These are phyloP conservation scores for Ceratocystis smalleyi DNA, from an alignment of 2,329 filamentous ascomycete species.

Conservation along the genomic window DNA sequence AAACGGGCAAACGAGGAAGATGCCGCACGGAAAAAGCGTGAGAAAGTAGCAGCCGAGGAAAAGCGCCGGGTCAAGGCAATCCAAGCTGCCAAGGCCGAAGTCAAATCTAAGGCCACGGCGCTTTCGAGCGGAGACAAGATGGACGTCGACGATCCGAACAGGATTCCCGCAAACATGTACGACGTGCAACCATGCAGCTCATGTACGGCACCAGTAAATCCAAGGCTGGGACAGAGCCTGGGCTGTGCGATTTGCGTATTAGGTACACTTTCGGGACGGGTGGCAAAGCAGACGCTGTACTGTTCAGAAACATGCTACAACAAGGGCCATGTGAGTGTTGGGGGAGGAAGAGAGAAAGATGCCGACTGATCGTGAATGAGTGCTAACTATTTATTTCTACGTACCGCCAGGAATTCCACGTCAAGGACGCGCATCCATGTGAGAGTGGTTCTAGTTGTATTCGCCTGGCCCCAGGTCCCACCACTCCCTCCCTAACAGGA, in stretches of 20 bases:
- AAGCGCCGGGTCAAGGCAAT: constrained; percentile 19
- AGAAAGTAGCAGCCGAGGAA: constrained; percentile 27
- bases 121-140: neutral
- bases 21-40: constrained; percentile 32
- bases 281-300: constrained; percentile 28
- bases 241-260: constrained; percentile 33
- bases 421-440: constrained; percentile 15
- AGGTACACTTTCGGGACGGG: constrained; percentile 26
- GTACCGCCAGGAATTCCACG: constrained; percentile 9
- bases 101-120: constrained; percentile 5
- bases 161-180: constrained; percentile 24
- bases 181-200: constrained; percentile 27
- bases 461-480: constrained; percentile 4
- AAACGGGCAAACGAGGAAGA: constrained; percentile 21
- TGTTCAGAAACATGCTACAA: constrained; percentile 31
- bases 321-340: constrained; percentile 28
- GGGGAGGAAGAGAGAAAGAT: neutral
- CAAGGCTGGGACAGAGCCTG: constrained; percentile 24
- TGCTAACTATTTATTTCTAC: neutral
- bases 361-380: neutral
- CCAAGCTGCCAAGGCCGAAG: constrained; percentile 15
- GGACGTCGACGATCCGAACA: constrained; percentile 14
- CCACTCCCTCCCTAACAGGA: neutral
- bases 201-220: constrained; percentile 25
- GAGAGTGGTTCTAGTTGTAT: constrained; percentile 16